Base-by-base conservation (phyloP, 176 grass and related monocot species). In the Carex pumila region DNA sequence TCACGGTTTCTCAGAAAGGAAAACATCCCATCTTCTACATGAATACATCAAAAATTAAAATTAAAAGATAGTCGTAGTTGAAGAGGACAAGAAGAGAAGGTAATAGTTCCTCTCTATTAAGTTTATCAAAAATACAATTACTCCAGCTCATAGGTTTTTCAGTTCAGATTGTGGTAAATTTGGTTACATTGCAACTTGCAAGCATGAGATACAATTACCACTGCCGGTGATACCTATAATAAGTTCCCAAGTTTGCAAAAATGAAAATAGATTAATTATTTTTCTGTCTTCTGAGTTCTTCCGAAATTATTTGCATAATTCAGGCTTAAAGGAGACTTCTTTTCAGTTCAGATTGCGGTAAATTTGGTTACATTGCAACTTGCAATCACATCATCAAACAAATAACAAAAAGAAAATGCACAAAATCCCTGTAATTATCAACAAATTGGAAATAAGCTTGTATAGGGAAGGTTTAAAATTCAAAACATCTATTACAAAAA, bases 1-100 rank as follows among this genome's bases (percentile, higher is more conserved):
- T 94, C 87, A 34, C 87, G 89, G 70, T 98, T 91, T 53, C 86
- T 85, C 54, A 98, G 34, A 85, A 98, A 98, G 2, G 92, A 94
- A 81, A 98, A 90, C 57, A 90, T 25, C 10, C 87, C 88, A 62
- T 98, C 89, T 43, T 93, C 95, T 93, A 85, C 65, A 83, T 4
- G 50, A 80, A 2, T 29, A 52, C 25, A 36, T 76, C 45, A 72
- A 53, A 53, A 25, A 75, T 1, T 53, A 3, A 3, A 57, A 29
- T 13, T 83, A 14, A 60, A 81, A 66, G 25, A 15, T 52, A 29
- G 53, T 65, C 52, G 39, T 29, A 47, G 6, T 45, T 54, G 71
- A 55, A 14, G 22, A 32, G 49, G 49, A 55, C n/a, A 49, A 72
- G 41, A 72, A n/a, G 21, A 75, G 32, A 69, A 69, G 71, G 47